Conservation (phyloP, 2,329 filamentous ascomycete species). For the Hypoxylon sp. region DNA sequence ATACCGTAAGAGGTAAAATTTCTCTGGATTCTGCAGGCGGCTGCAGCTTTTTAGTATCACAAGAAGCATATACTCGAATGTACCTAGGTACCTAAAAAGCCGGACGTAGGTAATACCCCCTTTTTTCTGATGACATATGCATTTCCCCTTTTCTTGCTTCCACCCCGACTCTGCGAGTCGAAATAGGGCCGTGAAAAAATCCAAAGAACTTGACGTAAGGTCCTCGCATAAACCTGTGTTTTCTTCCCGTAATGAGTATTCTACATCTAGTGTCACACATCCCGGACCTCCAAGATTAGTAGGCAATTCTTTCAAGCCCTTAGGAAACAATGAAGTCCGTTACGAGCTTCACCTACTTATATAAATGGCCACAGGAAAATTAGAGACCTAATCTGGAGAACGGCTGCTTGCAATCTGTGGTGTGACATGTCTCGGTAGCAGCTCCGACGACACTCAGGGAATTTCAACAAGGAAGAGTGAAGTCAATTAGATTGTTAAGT, state of each 20-base stretch:
- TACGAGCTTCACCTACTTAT: neutral
- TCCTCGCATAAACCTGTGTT: neutral
- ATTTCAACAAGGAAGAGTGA: neutral
- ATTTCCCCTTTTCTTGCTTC: neutral
- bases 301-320: neutral
- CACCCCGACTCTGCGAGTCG: neutral
- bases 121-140: neutral
- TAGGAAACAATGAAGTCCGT: neutral
- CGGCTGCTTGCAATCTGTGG: neutral
- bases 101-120: neutral
- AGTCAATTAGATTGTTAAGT: neutral
- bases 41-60: neutral
- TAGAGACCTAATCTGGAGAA: slow-evolving; percentile 2
- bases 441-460: slow-evolving; percentile 6
- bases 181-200: neutral
- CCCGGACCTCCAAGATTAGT: neutral
- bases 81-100: neutral
- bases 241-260: neutral
- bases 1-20: neutral
- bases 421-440: slow-evolving; percentile 27
- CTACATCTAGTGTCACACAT: neutral
- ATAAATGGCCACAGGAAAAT: neutral
- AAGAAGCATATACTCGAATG: neutral
- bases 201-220: neutral
- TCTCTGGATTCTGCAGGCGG: neutral